phyloP scores from a whole-genome alignment of 768 basidiomycete species.

The Collybiopsis confluens region DNA sequence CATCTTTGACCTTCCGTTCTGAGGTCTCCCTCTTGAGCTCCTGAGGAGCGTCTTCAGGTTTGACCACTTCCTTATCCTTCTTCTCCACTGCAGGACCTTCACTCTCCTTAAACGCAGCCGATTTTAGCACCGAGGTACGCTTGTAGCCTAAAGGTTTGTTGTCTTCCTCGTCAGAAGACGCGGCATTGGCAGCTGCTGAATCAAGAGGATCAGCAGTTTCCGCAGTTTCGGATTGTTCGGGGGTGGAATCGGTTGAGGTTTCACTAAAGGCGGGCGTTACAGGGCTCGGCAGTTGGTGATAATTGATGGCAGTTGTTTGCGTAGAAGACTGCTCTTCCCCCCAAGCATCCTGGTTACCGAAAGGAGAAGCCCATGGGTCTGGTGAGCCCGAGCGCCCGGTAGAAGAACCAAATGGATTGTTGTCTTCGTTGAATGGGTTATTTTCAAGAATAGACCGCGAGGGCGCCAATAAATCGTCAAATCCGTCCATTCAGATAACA shows the following conservation, averaged over 20 bases:
- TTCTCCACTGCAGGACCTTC: background rate
- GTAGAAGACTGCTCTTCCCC: background rate
- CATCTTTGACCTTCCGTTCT: slow-evolving; percentile 3
- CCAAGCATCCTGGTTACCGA: slow-evolving; percentile 21
- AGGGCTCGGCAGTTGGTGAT: slow-evolving; percentile 11
- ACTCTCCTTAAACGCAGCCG: slow-evolving; percentile 52
- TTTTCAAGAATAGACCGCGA: slow-evolving; percentile 61
- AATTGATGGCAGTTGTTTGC: slow-evolving; percentile 3
- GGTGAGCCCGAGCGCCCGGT: slow-evolving; percentile 64
- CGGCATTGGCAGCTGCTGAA: slow-evolving; percentile 20
- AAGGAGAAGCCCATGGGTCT: slow-evolving; percentile 73
- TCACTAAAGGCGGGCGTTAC: slow-evolving; percentile 21
- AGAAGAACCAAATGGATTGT: slow-evolving; percentile 42
- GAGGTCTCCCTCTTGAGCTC: background rate
- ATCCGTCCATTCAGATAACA: slow-evolving; percentile 54
- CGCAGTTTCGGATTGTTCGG: slow-evolving; percentile 19
- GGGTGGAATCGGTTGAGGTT: slow-evolving; percentile 18
- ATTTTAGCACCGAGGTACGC: slow-evolving; percentile 8
- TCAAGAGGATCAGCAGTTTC: slow-evolving; percentile 31
- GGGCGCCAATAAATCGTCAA: slow-evolving; percentile 69
- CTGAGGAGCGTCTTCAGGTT: no score
- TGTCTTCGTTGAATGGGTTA: slow-evolving; percentile 64
- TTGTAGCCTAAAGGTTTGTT: slow-evolving; percentile 21
- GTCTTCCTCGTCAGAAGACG: slow-evolving; percentile 29
- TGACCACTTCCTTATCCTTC: background rate